Base-by-base conservation (phyloP, 1,284 basidiomycete genomes). In the Heterobasidion annosum region DNA sequence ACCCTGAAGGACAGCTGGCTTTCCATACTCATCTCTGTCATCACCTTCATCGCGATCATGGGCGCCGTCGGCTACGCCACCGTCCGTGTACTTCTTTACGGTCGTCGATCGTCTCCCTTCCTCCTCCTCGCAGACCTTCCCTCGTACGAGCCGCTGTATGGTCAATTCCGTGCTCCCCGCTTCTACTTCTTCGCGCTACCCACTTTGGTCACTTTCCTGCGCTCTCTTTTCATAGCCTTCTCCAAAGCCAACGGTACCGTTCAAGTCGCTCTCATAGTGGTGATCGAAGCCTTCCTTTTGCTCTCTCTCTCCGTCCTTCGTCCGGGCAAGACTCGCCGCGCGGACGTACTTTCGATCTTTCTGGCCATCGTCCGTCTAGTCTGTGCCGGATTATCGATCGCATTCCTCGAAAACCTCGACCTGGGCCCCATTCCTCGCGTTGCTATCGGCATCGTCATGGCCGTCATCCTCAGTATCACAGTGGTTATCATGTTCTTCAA, bases 1-100 rank as follows among this genome's bases (percentile, higher is more conserved):
- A 88, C 86, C 0, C 74, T 96, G 56, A 77, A 79, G 56, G 91
- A 95, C 67, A 93, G 91, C 0, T 91, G 88, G 82, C 74, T 93
- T 1, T 81, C 92, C 0, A 71, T 78, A 51, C 67, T 89, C 10
- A 70, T 91, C 25, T 82, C 88, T 3, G 82, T 85, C 50, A 61
- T 89, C 52, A 72, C 85, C 48, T 74, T 93, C 64, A 68, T 91
- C 48, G 74, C 69, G 1, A 70, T 88, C 48, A 58, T 82, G 34
- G 68, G 66, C 12, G 63, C 71, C 57, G 64, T 86, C 34, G 58
- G 69, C 19, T 77, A 76, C 60, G 70, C 79, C 0, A 59, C 71
- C 13, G 72, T 78, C 60, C 64, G 70, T 48, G 71, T 76, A 34
- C 57, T 82, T 51, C 42, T 56, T 34, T 54, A 51, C 77, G 76